Evolutionary conservation across 371 early-diverging fungal genomes (phyloP).

Genomic region (Saksenaea vasiformis): DNA sequence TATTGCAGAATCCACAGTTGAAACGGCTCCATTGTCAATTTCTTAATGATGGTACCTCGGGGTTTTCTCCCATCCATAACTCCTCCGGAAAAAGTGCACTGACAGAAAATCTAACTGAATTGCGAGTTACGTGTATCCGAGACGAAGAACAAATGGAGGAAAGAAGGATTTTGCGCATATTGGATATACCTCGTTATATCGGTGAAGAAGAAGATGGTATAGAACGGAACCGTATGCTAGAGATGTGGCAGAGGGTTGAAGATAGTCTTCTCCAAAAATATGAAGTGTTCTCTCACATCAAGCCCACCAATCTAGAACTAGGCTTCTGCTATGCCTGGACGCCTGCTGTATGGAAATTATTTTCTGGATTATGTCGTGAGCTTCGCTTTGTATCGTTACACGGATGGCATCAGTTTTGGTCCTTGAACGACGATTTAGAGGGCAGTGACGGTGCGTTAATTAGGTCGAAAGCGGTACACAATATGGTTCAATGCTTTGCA

Average conservation of each 20-base stretch:
- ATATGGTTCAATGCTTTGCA: not conserved
- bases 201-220: not conserved
- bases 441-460: not conserved
- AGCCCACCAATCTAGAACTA: not conserved
- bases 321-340: conserved; percentile 13
- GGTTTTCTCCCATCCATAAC: not conserved
- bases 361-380: not conserved
- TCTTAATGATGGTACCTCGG: not conserved
- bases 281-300: not conserved
- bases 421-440: not conserved
- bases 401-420: not conserved
- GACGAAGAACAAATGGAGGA: not conserved
- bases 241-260: not conserved
- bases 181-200: not conserved
- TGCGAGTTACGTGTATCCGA: not conserved
- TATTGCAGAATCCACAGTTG: not conserved
- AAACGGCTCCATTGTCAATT: not conserved
- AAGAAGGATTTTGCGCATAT: not conserved
- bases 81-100: not conserved
- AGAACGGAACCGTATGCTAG: not conserved
- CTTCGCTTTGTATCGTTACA: not conserved
- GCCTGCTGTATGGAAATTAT: not conserved
- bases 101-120: not conserved
- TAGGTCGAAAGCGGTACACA: not conserved
- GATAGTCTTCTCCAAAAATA: not conserved